Conservation (phyloP, 345 rosid genomes). For the Eucalyptus erythrocorys region DNA sequence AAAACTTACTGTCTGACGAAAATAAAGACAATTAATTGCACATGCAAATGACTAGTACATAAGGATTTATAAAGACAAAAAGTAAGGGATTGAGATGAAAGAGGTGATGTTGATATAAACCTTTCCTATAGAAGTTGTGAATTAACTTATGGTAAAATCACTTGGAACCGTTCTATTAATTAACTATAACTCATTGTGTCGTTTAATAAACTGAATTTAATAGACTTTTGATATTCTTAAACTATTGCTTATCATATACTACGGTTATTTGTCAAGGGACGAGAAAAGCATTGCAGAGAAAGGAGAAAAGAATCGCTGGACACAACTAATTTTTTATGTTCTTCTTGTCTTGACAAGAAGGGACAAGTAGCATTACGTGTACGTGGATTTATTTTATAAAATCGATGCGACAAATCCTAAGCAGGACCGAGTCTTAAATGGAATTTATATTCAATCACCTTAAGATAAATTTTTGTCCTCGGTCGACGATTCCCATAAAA, state of each 20-base stretch:
- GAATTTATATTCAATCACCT: no score
- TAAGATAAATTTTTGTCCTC: no score
- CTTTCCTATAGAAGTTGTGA: background rate
- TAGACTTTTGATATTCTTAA: background rate
- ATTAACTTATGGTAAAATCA: background rate
- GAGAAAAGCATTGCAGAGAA: background rate
- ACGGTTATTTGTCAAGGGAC: background rate
- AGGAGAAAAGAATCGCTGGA: background rate
- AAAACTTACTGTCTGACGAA: no score
- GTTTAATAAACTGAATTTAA: background rate
- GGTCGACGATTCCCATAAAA: no score
- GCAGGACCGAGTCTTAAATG: background rate
- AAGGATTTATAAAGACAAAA: background rate
- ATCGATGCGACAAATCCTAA: background rate
- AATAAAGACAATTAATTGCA: background rate
- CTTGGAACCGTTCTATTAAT: background rate
- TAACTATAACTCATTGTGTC: background rate
- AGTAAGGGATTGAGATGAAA: background rate
- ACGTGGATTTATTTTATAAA: background rate
- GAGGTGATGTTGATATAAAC: background rate
- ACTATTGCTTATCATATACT: background rate
- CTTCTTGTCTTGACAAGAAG: background rate
- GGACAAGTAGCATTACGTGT: background rate
- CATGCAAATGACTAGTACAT: background rate
- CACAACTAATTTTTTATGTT: background rate